Conservation (phyloP, 1,284 basidiomycete species). For the Anthracocystis panici-leucophaei region DNA sequence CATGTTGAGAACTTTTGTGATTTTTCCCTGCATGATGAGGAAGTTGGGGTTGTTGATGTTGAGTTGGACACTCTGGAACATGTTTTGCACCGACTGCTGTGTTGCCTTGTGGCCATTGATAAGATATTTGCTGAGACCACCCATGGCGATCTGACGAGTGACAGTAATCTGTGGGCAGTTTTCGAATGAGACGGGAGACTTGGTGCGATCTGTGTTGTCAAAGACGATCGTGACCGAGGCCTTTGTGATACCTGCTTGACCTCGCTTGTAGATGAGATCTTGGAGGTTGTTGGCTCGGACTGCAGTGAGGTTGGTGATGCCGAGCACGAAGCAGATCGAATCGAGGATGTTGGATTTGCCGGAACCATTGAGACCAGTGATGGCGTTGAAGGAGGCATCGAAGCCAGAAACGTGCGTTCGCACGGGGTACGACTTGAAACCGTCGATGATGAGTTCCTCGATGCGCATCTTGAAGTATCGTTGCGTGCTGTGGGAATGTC, state of each 20-base stretch:
- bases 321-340: constrained; percentile 69
- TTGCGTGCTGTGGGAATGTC: neutral
- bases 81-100: constrained; percentile 86
- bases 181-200: constrained; percentile 87
- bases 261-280: constrained; percentile 97
- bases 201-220: constrained; percentile 93
- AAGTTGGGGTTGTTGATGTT: constrained; percentile 99
- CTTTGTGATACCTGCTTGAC: constrained; percentile 95
- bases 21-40: constrained; percentile 95
- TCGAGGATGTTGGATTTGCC: constrained; percentile 73
- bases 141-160: constrained; percentile 95
- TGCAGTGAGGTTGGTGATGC: constrained; percentile 67
- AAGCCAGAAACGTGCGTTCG: constrained; percentile 93
- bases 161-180: constrained; percentile 91
- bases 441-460: constrained; percentile 72
- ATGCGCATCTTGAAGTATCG: constrained; percentile 66
- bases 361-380: constrained; percentile 89
- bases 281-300: constrained; percentile 94
- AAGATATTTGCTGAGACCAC: constrained; percentile 95
- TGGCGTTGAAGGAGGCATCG: constrained; percentile 96
- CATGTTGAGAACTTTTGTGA: constrained; percentile 91
- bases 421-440: constrained; percentile 81
- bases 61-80: constrained; percentile 97
- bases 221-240: constrained; percentile 99
- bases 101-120: constrained; percentile 95